Conservation (phyloP, 371 early-diverging fungal species). For the Batkoa obscura region DNA sequence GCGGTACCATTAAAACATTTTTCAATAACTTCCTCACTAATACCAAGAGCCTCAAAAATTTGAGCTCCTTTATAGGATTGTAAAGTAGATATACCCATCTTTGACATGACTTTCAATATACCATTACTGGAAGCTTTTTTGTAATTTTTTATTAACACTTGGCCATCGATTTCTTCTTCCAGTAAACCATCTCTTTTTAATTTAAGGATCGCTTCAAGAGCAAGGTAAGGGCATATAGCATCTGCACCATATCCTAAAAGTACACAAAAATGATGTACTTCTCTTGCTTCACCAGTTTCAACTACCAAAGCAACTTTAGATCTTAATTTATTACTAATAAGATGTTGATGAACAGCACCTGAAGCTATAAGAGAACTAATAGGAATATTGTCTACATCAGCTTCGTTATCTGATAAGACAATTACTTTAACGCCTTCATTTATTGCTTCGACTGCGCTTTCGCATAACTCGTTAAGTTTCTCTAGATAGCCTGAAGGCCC, state of each 20-base stretch:
- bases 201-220: slow-evolving; percentile 72
- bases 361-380: slow-evolving; percentile 70
- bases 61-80: slow-evolving; percentile 96
- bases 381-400: slow-evolving; percentile 52
- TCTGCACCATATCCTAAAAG: slow-evolving; percentile 95
- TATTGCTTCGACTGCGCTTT: slow-evolving; percentile 62
- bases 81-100: slow-evolving; percentile 96
- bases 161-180: slow-evolving; percentile 22
- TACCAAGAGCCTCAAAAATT: slow-evolving; percentile 91
- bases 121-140: slow-evolving; percentile 78
- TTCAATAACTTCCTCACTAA: slow-evolving; percentile 69
- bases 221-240: slow-evolving; percentile 85
- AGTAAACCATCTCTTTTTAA: slow-evolving; percentile 63
- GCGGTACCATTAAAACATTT: slow-evolving; percentile 89
- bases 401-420: slow-evolving; percentile 61
- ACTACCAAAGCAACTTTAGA: slow-evolving; percentile 72
- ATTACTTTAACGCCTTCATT: slow-evolving; percentile 58
- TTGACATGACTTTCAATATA: slow-evolving; percentile 93
- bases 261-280: slow-evolving; percentile 91
- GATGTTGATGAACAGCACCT: slow-evolving; percentile 89
- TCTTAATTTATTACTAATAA: slow-evolving; percentile 73
- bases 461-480: slow-evolving; percentile 68
- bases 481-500: slow-evolving; percentile 56
- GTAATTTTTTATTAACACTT: slow-evolving; percentile 53
- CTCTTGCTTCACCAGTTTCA: slow-evolving; percentile 88